Evolutionary conservation across 208 protist genomes (phyloP), one percentile per base, ranked within the genome.

Genomic region (Leptomonas pyrrhocoris): DNA sequence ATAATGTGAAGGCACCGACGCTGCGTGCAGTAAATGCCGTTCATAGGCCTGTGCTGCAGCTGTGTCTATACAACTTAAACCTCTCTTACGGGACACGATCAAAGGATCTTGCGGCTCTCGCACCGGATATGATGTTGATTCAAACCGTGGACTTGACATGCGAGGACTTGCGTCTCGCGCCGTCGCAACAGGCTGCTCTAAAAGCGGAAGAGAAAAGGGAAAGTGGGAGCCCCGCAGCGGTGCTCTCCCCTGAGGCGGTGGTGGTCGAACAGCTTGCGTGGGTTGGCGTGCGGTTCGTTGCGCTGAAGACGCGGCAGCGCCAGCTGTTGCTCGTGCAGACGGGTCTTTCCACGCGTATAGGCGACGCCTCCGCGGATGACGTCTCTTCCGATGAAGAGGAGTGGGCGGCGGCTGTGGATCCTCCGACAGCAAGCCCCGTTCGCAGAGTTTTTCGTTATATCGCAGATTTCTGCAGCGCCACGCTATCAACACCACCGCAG

Each of bases 91-190:
- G 57, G 57, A 16, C 43, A 30, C 1, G 13, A 27, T 49, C 23
- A 5, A 31, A 40, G 12, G 5, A 2, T 31, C 13, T 8, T 18
- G 36, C n/a, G 0, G 27, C 34, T 0, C 11, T 62, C 34, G 50
- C 69, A 27, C 71, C 71, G 8, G 71, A 77, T n/a, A 70, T 77
- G 71, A 77, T 77, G 71, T 48, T 59, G 34, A 18, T 77, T 21
- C 62, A 71, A n/a, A 67, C 71, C 9, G 40, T 71, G 1, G 15
- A 40, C 36, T 13, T 77, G 21, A 46, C 9, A 16, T 13, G 23
- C 2, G 21, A 45, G 25, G 71, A 70, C 30, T 6, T 76, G 25
- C 21, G 36, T 25, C 6, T 36, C 18, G 36, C 36, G 40, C 25
- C 21, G 21, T n/a, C 31, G 25, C 61, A 5, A 8, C 48, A 45